These are phyloP conservation scores for Dryas alaskensis DNA, from an alignment of 306 rosid genomes.

Conservation along the genomic window DNA sequence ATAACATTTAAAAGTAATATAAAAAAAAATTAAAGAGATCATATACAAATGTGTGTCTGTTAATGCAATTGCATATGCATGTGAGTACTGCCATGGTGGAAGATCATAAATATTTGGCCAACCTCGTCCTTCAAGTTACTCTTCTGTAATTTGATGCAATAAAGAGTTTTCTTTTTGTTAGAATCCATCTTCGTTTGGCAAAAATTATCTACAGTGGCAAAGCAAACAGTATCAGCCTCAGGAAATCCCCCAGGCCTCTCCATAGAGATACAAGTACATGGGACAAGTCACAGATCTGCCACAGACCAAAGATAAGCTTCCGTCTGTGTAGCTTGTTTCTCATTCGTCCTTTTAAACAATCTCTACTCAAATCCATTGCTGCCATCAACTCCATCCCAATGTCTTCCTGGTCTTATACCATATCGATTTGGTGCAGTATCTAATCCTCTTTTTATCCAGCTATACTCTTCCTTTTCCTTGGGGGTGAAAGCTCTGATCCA, in stretches of 20 bases:
- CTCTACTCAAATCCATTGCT: conserved; percentile 78
- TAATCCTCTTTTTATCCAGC: conserved; percentile 81
- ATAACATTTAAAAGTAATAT: too few relatives aligned
- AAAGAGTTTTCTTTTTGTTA: too few relatives aligned
- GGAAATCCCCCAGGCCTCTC: background rate
- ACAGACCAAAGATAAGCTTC: conserved; percentile 96
- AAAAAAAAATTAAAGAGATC: too few relatives aligned
- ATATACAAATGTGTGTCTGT: too few relatives aligned
- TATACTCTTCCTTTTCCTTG: conserved; percentile 61
- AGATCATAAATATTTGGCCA: too few relatives aligned
- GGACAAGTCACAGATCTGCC: conserved; percentile 67
- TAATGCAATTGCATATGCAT: too few relatives aligned
- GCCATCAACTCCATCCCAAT: conserved; percentile 95
- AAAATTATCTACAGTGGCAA: too few relatives aligned
- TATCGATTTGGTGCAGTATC: conserved; percentile 77
- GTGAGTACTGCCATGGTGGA: too few relatives aligned
- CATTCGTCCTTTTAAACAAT: conserved; percentile 66
- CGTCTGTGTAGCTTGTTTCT: conserved; percentile 64
- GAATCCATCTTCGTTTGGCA: too few relatives aligned
- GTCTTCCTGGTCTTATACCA: conserved; percentile 86
- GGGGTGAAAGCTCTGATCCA: conserved; percentile 61
- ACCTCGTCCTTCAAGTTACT: too few relatives aligned
- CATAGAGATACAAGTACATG: background rate
- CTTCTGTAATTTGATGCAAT: too few relatives aligned
- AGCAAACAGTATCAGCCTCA: too few relatives aligned